A percentile compares a stretch with the other conserved stretches of the same genome.
These are phyloP conservation scores for Sporothrix schenckii DNA, from an alignment of 2,329 filamentous ascomycete species.

Conservation along the genomic window DNA sequence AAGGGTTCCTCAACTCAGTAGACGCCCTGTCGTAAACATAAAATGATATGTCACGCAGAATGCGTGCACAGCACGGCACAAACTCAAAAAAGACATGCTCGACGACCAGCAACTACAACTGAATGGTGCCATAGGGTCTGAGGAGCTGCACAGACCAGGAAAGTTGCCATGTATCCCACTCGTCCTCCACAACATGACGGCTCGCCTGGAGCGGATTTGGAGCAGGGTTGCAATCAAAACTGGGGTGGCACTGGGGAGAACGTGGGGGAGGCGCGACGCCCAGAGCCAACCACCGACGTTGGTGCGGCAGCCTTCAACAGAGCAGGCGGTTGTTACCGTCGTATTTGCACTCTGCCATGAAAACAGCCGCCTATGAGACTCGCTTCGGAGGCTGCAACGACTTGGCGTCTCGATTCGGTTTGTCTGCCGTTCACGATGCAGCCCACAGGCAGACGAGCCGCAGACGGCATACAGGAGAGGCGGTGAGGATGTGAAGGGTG, in stretches of 20 bases:
- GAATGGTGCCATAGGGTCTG: no score
- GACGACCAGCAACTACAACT: no score
- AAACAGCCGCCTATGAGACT: no score
- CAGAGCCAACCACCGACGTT: background rate
- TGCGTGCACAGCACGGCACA: no score
- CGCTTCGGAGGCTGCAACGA: background rate
- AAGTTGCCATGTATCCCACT: no score
- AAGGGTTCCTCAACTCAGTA: background rate
- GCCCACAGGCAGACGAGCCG: background rate
- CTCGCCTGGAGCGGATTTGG: background rate
- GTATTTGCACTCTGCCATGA: no score
- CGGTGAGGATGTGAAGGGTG: background rate
- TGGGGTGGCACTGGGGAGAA: background rate
- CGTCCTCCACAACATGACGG: background rate
- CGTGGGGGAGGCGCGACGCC: constrained; percentile 14
- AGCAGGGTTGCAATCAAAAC: background rate
- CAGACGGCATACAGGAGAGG: background rate
- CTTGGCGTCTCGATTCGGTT: background rate
- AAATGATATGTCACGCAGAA: no score
- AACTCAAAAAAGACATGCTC: no score
- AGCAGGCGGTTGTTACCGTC: no score
- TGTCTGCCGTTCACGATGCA: background rate
- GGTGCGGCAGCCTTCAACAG: background rate
- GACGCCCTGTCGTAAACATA: no score
- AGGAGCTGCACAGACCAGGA: no score